Percentiles rank a stretch among this genome's conserved stretches.
These are phyloP conservation scores for Diaporthe sp. DNA, from an alignment of 2,329 filamentous ascomycete species.

Conservation along the genomic window DNA sequence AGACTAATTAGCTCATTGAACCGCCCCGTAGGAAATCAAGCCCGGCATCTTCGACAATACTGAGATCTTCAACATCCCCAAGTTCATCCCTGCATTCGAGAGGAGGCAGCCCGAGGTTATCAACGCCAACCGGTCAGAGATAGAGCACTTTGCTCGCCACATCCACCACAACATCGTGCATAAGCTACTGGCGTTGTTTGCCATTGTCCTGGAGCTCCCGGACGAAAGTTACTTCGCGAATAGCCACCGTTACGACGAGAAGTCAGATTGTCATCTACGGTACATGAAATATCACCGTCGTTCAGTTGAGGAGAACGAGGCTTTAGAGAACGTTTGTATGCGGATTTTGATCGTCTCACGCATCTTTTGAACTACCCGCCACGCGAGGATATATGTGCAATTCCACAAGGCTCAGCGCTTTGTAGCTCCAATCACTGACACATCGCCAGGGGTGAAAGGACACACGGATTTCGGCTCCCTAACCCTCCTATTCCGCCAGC, in stretches of 20 bases:
- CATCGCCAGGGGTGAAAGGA: slow-evolving; percentile 55
- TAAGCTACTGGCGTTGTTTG: slow-evolving; percentile 53
- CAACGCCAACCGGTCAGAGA: slow-evolving; percentile 48
- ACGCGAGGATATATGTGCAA: too few relatives aligned
- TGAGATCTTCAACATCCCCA: slow-evolving; percentile 57
- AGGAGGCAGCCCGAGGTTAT: slow-evolving; percentile 44
- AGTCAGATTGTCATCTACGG: slow-evolving; percentile 68
- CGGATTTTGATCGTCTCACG: too few relatives aligned
- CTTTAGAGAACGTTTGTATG: slow-evolving; percentile 20
- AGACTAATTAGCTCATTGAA: slow-evolving; percentile 46
- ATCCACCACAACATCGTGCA: slow-evolving; percentile 50
- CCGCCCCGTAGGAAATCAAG: neutral
- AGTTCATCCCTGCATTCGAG: slow-evolving; percentile 50
- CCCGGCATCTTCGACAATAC: slow-evolving; percentile 52
- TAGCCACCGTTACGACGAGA: slow-evolving; percentile 66
- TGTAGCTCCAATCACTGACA: slow-evolving; percentile 41
- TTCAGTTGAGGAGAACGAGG: slow-evolving; percentile 57
- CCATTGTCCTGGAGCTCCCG: slow-evolving; percentile 68
- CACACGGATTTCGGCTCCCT: slow-evolving; percentile 68
- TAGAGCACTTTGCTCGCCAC: slow-evolving; percentile 50
- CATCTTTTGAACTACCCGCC: too few relatives aligned
- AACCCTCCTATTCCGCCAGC: slow-evolving; percentile 68
- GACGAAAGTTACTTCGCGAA: slow-evolving; percentile 65
- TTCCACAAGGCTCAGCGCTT: neutral
- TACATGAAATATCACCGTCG: slow-evolving; percentile 71